Conservation (phyloP, 2,329 filamentous ascomycete genomes). For the Chaetomium strumarium region DNA sequence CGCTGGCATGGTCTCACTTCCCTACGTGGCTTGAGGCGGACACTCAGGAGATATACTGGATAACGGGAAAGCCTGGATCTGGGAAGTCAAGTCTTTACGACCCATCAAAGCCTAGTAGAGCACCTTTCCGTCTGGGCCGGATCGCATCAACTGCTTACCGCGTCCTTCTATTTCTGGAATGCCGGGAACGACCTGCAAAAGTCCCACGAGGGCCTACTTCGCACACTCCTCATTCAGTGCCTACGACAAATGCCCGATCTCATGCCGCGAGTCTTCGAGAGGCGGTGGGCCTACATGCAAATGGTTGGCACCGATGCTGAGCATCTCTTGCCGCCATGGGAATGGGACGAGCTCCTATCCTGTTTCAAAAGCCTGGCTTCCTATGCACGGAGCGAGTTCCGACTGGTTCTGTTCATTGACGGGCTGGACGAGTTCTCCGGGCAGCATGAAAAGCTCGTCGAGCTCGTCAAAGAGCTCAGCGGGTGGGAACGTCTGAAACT, state of each 20-base stretch:
- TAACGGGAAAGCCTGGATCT: constrained; percentile 13
- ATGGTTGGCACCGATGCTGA: neutral
- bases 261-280: constrained; percentile 2
- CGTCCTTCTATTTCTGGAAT: constrained; percentile 19
- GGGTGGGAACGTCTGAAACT: neutral
- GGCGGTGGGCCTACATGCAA: constrained; percentile 7
- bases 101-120: neutral
- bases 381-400: neutral
- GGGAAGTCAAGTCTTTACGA: constrained; percentile 5
- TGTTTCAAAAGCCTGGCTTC: neutral
- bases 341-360: neutral
- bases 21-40: constrained; percentile 3
- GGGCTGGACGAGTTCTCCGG: constrained; percentile 6
- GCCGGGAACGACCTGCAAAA: constrained; percentile 16
- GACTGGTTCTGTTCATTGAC: constrained; percentile 4
- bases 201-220: constrained; percentile 19
- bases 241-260: constrained; percentile 10
- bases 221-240: constrained; percentile 11
- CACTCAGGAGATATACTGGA: constrained; percentile 11
- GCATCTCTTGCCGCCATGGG: neutral
- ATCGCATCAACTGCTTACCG: neutral
- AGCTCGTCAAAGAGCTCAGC: neutral
- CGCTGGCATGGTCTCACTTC: constrained; percentile 1
- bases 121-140: constrained; percentile 9
- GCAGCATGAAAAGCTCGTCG: neutral